Conservation (phyloP, 352 stramenopile genomes). For the Elongisporangium undulatum region DNA sequence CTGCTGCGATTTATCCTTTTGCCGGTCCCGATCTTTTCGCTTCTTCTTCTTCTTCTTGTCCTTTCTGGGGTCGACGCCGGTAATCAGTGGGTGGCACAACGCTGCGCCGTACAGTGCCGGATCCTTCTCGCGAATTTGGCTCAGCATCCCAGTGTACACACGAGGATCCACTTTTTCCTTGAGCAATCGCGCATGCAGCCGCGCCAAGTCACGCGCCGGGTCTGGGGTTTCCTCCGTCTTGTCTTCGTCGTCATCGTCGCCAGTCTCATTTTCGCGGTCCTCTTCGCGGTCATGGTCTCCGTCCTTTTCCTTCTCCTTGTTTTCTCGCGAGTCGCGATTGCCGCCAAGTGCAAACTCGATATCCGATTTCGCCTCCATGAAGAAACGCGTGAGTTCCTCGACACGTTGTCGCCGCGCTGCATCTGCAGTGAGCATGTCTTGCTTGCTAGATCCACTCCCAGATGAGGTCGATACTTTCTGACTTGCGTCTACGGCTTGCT, state of each 20-base stretch:
- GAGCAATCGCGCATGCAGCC: conserved; percentile 47
- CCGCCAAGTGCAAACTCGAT: conserved; percentile 85
- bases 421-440: conserved; percentile 73
- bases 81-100: conserved; percentile 78
- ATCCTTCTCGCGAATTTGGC: conserved; percentile 73
- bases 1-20: conserved; percentile 55
- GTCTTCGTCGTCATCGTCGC: conserved; percentile 54
- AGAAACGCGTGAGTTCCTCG: conserved; percentile 85
- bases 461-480: conserved; percentile 11
- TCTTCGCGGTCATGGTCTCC: conserved; percentile 60
- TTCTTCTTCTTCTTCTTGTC: conserved; percentile 87
- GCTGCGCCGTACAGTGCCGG: conserved; percentile 81
- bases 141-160: conserved; percentile 76
- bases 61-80: conserved; percentile 68
- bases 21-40: conserved; percentile 68
- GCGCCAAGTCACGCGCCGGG: conserved; percentile 37
- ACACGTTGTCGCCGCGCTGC: conserved; percentile 73
- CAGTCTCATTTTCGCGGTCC: conserved; percentile 44
- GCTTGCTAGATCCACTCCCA: conserved; percentile 28
- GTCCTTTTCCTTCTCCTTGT: conserved; percentile 69
- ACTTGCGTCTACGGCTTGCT: conserved; percentile 18
- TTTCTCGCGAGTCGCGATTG: conserved; percentile 59
- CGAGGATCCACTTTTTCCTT: conserved; percentile 68
- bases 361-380: conserved; percentile 88
- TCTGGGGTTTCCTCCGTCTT: conserved; percentile 38